Base-by-base conservation (phyloP, 306 rosid genomes). In the Citrullus mucosospermus region DNA sequence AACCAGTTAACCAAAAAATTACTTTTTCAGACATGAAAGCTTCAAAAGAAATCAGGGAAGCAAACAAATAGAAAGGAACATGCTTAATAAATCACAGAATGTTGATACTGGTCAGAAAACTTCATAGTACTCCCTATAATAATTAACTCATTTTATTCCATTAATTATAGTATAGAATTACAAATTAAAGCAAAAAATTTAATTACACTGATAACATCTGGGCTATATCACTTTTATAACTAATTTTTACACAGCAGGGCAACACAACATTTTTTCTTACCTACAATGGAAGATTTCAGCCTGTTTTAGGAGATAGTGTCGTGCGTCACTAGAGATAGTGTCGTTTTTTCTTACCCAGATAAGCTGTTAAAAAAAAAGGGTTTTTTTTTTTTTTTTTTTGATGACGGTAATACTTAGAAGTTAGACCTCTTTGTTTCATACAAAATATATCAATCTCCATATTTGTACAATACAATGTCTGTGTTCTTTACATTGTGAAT, bases 1-100 rank as follows among this genome's bases (percentile, higher is more conserved):
- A 85, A 85, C 41, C 57, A 85, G 77, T n/a, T 44, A 81, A 86
- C 66, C 81, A 81, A 60, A 85, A 51, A 46, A 76, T 57, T 83
- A 84, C 63, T 20, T 51, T 74, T 56, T 62, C 73, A 67, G 5
- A 67, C 16, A 75, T 41, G 15, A 82, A 67, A 83, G n/a, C 58
- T 43, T 70, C 16, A 79, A 58, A 62, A 48, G 78, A 80, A 58
- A 82, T 22, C 57, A 16, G 55, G 25, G 6, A 41, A 39, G 28
- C 55, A 58, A 11, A 46, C 57, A 58, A 68, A 43, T 58, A 18
- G 39, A 25, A 59, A 41, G 54, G 70, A 58, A 77, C 28, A 16
- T 59, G 80, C 57, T 75, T 58, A 11, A 54, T 74, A 39, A 62
- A 74, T 54, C 32, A 74, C 25, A 74, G 32, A 5, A 38, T 18